Base-by-base conservation (phyloP, 306 rosid species). In the Ochetophila trinervis region DNA sequence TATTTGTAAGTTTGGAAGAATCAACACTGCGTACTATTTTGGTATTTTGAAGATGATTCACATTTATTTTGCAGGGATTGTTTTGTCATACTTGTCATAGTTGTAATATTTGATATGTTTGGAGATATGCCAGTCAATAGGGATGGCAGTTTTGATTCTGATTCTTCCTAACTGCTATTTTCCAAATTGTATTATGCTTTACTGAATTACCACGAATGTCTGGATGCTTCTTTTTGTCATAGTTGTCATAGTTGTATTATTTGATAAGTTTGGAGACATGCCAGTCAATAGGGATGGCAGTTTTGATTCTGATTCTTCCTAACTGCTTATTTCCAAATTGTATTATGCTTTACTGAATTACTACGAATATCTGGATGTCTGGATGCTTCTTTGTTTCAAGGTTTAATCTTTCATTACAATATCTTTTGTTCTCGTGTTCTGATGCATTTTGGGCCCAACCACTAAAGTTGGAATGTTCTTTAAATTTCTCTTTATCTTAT, bases 341-440 rank as follows among this genome's bases (percentile, higher is more conserved):
- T 59, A 34, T 17, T 0, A n/a, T 30, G 54, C 40, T 62, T 60
- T 52, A 18, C 61, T 61, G 53, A 52, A 21, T 47, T 58, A 13
- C n/a, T 8, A 61, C 21, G 53, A 52, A 21, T 66, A 40, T 12
- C 45, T 7, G 5, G 54, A 17, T 66, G 53, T 12, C 45, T 7
- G 5, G 54, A 17, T 15, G 10, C 3, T 66, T 16, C 52, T 14
- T 23, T 68, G 12, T 32, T 44, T 45, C 69, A 35, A 6, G 23
- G 18, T 59, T 59, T 23, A 21, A 35, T 53, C 47, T 57, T 34
- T 30, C 56, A 32, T 65, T 55, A 7, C 17, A 17, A 19, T 56
- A 19, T 56, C 40, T 52, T 15, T 63, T 60, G 19, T 68, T 66
- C 23, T 56, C 45, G 10, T 63, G 22, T 48, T 79, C 68, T 53